Percentiles rank a stretch among this genome's conserved stretches.
phyloP scores from a whole-genome alignment of 768 basidiomycete species.

The Rhodotorula graminis region DNA sequence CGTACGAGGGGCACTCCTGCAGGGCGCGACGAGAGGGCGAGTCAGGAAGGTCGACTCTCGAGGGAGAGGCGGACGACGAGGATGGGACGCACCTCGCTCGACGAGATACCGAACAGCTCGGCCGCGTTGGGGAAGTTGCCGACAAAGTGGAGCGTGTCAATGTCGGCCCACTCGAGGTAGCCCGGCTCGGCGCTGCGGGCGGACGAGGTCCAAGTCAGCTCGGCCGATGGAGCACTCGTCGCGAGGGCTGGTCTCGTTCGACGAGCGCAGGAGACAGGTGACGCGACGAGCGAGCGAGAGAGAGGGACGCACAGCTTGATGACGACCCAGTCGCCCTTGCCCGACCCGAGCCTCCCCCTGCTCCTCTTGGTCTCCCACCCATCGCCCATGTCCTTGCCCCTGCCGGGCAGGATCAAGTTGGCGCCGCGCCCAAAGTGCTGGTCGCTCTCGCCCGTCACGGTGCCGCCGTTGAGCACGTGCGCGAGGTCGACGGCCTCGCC shows the following conservation, averaged over 20 bases:
- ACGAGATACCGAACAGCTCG: slow-evolving; percentile 62
- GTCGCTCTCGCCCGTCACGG: slow-evolving; percentile 77
- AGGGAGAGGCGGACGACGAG: background rate
- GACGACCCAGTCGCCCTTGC: slow-evolving; percentile 85
- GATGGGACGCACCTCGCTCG: slow-evolving; percentile 47
- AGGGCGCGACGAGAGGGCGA: rapidly evolving
- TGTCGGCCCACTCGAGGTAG: slow-evolving; percentile 66
- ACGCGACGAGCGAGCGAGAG: background rate
- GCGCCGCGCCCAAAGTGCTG: slow-evolving; percentile 91
- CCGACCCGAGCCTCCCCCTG: slow-evolving; percentile 53
- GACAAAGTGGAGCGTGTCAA: slow-evolving; percentile 93
- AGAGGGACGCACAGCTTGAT: slow-evolving; percentile 63
- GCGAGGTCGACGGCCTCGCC: slow-evolving; percentile 68
- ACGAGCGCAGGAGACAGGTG: no score
- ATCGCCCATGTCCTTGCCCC: slow-evolving; percentile 79
- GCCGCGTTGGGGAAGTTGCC: slow-evolving; percentile 91
- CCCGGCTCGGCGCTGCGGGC: slow-evolving; percentile 64
- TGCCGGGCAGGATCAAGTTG: slow-evolving; percentile 84
- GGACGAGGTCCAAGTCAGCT: background rate
- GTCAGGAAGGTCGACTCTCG: background rate
- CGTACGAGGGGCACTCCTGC: slow-evolving; percentile 46
- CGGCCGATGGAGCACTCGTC: no score
- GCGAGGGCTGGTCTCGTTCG: no score
- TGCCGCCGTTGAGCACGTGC: slow-evolving; percentile 82
- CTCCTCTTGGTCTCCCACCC: slow-evolving; percentile 98